phyloP scores from a whole-genome alignment of 345 rosid species.

The Melaleuca quinquenervia region DNA sequence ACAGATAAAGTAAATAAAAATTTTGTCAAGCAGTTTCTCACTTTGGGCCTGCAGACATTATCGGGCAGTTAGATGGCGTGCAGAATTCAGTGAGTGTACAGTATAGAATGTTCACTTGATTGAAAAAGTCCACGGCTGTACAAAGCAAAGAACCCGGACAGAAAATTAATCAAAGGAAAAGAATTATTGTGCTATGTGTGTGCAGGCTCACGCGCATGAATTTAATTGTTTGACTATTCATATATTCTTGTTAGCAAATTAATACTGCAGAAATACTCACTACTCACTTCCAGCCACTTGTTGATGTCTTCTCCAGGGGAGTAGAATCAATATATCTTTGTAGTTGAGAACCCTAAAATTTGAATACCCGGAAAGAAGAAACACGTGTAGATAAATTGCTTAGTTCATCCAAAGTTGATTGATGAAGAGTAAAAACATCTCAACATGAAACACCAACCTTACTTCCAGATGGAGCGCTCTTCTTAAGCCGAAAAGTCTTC shows the following conservation, averaged over 20 bases:
- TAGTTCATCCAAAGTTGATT: too few species aligned
- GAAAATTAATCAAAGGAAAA: not conserved
- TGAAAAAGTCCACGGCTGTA: too few species aligned
- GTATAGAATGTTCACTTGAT: too few species aligned
- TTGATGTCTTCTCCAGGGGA: slow-evolving; percentile 70
- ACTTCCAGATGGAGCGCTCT: too few species aligned
- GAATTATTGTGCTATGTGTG: not conserved
- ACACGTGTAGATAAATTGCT: too few species aligned
- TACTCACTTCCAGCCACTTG: slow-evolving; percentile 72
- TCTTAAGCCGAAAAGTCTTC: too few species aligned
- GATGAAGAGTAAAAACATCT: too few species aligned
- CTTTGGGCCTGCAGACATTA: slow-evolving; percentile 70
- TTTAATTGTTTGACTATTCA: not conserved
- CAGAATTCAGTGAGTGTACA: too few species aligned
- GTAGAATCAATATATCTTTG: slow-evolving; percentile 57
- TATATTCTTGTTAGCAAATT: not conserved
- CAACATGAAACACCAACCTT: too few species aligned
- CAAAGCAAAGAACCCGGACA: slow-evolving; percentile 1
- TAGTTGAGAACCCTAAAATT: slow-evolving; percentile 58
- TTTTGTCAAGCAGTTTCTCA: not conserved
- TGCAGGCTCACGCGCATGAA: not conserved
- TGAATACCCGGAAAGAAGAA: too few species aligned
- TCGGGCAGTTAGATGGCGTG: too few species aligned
- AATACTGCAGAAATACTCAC: slow-evolving; percentile 11
- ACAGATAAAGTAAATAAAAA: not conserved